phyloP scores from a whole-genome alignment of 495 filamentous ascomycete genomes.

The Coniosporium apollinis region DNA sequence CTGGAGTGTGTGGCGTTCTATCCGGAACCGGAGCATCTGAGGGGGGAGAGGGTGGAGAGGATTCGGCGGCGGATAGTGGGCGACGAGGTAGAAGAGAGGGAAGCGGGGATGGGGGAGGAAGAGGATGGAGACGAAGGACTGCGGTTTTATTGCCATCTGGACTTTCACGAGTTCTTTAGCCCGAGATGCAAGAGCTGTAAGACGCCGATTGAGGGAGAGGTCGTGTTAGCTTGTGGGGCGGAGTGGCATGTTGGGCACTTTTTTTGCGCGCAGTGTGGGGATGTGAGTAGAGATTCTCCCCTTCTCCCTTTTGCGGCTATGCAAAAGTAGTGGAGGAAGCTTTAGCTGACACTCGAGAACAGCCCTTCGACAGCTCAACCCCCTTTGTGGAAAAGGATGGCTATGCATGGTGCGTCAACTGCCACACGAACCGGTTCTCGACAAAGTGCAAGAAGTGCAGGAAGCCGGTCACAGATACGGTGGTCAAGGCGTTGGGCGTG shows the following conservation, averaged over 20 bases:
- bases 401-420: slow-evolving; percentile 94
- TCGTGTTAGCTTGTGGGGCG: slow-evolving; percentile 77
- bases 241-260: slow-evolving; percentile 98
- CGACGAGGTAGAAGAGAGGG: slow-evolving; percentile 35
- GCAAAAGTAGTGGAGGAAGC: neutral
- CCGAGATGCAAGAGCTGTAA: slow-evolving; percentile 92
- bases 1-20: slow-evolving; percentile 95
- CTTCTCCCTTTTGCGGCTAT: slow-evolving; percentile 1
- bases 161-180: slow-evolving; percentile 90
- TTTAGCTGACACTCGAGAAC: neutral
- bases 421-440: slow-evolving; percentile 78
- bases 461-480: slow-evolving; percentile 69
- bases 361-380: slow-evolving; percentile 62
- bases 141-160: slow-evolving; percentile 92
- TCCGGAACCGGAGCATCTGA: slow-evolving; percentile 61
- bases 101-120: slow-evolving; percentile 25
- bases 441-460: slow-evolving; percentile 77
- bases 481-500: slow-evolving; percentile 67
- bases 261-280: slow-evolving; percentile 97
- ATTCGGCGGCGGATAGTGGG: slow-evolving; percentile 40
- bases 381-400: slow-evolving; percentile 96
- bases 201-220: slow-evolving; percentile 95
- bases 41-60: slow-evolving; percentile 50
- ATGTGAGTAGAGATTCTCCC: too few species aligned
- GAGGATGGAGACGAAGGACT: slow-evolving; percentile 50